phyloP scores from a whole-genome alignment of 2,329 filamentous ascomycete species.

The Penicillium palitans region DNA sequence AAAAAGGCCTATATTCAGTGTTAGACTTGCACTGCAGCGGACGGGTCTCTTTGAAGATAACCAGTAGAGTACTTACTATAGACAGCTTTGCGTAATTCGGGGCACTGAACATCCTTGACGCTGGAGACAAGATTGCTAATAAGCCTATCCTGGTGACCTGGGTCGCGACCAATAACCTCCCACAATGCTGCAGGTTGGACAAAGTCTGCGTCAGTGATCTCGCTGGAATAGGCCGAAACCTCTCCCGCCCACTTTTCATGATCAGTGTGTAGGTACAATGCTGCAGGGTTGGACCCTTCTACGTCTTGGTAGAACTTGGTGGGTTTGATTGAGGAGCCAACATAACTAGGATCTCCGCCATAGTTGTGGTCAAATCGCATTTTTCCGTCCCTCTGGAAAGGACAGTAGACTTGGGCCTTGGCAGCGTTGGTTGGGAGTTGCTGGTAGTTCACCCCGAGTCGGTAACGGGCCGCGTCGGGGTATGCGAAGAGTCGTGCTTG shows the following conservation, averaged over 20 bases:
- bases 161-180: constrained; percentile 33
- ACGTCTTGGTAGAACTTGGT: constrained; percentile 12
- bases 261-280: constrained; percentile 27
- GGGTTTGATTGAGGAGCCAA: constrained; percentile 32
- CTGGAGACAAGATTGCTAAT: constrained; percentile 31
- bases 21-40: neutral
- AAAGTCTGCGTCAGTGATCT: constrained; percentile 31
- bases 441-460: constrained; percentile 46
- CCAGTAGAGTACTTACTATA: constrained; percentile 28
- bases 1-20: constrained; percentile 19
- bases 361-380: constrained; percentile 54
- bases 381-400: constrained; percentile 49
- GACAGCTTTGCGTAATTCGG: constrained; percentile 26
- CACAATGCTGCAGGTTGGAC: constrained; percentile 34
- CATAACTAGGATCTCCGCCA: constrained; percentile 60
- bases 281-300: neutral
- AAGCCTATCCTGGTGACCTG: constrained; percentile 36
- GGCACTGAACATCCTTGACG: constrained; percentile 23
- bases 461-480: constrained; percentile 53
- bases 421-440: constrained; percentile 44
- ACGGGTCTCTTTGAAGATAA: neutral
- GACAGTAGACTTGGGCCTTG: constrained; percentile 47
- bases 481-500: constrained; percentile 64
- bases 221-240: constrained; percentile 21
- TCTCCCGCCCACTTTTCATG: constrained; percentile 34